Conservation (phyloP, 495 filamentous ascomycete species). For the Podospora fimiseda region DNA sequence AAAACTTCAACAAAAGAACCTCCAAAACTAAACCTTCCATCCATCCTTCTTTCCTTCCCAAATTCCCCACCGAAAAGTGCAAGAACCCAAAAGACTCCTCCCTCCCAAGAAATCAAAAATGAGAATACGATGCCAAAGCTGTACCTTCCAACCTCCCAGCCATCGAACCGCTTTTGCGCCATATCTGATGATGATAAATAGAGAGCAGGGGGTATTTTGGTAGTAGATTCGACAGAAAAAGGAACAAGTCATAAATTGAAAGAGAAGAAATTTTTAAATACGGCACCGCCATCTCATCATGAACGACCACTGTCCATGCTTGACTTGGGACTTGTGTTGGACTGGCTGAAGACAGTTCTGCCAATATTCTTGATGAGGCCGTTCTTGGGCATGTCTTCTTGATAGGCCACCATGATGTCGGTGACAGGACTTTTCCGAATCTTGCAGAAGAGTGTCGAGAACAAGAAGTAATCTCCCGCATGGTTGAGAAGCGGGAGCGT, state of each 20-base stretch:
- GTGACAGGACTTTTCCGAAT: constrained; percentile 61
- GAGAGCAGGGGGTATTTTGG: constrained; percentile 3
- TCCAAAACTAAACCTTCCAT: too few relatives aligned
- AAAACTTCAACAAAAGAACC: background rate
- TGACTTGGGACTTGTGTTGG: constrained; percentile 36
- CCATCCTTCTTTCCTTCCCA: too few relatives aligned
- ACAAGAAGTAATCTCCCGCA: constrained; percentile 84
- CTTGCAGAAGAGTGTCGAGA: constrained; percentile 88
- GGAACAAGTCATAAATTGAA: background rate
- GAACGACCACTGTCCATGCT: constrained; percentile 36
- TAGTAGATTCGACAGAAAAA: constrained; percentile 5
- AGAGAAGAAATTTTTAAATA: constrained; percentile 6
- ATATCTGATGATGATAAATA: constrained; percentile 10
- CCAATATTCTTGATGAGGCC: constrained; percentile 44
- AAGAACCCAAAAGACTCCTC: too few relatives aligned
- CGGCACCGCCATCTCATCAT: background rate
- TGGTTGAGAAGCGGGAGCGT: constrained; percentile 88
- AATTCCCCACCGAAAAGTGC: too few relatives aligned
- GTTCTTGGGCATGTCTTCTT: constrained; percentile 32
- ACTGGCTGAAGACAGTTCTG: constrained; percentile 41
- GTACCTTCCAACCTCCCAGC: background rate
- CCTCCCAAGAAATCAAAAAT: too few relatives aligned
- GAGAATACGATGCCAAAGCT: too few relatives aligned
- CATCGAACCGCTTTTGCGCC: background rate
- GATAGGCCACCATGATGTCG: constrained; percentile 44